Evolutionary conservation across 2,329 filamentous ascomycete species (phyloP).

Genomic region (Celoporthe dispersa): DNA sequence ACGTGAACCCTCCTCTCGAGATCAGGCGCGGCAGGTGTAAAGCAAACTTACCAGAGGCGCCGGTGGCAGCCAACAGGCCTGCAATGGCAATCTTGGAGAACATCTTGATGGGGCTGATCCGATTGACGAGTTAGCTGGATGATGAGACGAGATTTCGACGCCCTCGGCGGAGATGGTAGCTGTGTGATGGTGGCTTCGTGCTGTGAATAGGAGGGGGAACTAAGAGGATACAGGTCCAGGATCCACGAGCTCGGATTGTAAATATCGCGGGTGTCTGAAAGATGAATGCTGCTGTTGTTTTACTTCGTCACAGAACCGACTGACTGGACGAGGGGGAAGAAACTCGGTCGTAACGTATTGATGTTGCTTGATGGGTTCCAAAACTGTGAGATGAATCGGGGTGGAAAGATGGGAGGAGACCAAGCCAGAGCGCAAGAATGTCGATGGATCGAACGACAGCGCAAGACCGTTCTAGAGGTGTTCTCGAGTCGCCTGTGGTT

Average conservation of each 20-base stretch:
- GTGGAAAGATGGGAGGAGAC: not conserved
- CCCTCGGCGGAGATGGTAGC: not conserved
- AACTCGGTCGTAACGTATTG: slow-evolving; percentile 17
- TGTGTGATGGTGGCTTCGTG: not conserved
- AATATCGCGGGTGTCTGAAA: slow-evolving; percentile 15
- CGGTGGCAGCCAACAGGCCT: slow-evolving; percentile 45
- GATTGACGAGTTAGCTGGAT: slow-evolving; percentile 29
- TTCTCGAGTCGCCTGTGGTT: not conserved
- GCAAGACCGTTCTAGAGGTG: not conserved
- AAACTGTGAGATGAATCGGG: not conserved
- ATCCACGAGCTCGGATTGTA: not conserved
- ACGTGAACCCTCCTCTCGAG: not conserved
- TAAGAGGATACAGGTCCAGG: slow-evolving; percentile 8
- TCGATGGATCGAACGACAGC: not conserved
- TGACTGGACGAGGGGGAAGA: slow-evolving; percentile 18
- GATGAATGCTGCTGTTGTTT: slow-evolving; percentile 25
- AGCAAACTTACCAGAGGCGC: slow-evolving; percentile 44
- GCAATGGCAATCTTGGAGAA: slow-evolving; percentile 47
- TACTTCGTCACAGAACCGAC: slow-evolving; percentile 22
- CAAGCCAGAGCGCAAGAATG: not conserved
- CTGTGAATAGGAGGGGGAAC: not conserved
- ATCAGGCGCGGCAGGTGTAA: not conserved
- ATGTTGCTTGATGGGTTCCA: slow-evolving; percentile 26
- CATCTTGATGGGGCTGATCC: slow-evolving; percentile 44
- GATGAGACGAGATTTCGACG: not conserved